phyloP scores from a whole-genome alignment of 768 basidiomycete genomes.

The Gloeopeniophorella convolvens region DNA sequence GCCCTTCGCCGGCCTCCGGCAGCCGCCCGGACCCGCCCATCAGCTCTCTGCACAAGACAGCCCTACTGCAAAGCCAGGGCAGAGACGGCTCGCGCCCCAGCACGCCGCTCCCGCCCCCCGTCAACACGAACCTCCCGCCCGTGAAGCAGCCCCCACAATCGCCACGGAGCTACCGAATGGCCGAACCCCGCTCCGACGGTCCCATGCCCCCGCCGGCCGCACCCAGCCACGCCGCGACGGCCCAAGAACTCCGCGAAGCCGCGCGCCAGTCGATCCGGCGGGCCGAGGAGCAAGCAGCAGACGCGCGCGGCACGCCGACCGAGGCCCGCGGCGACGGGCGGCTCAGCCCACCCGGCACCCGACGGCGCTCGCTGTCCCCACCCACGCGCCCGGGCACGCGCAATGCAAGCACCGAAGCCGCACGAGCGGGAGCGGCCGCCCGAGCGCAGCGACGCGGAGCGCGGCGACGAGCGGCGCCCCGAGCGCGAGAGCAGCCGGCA shows the following conservation, averaged over 20 bases:
- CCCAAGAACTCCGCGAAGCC: constrained; percentile 75
- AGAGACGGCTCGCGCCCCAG: constrained; percentile 19
- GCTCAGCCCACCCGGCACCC: constrained; percentile 47
- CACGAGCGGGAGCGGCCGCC: too few relatives aligned
- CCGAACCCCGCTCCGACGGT: constrained; percentile 34
- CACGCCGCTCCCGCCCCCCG: constrained; percentile 21
- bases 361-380: constrained; percentile 61
- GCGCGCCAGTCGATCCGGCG: constrained; percentile 52
- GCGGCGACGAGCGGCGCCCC: constrained; percentile 46
- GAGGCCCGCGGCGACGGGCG: constrained; percentile 31
- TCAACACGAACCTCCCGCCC: constrained; percentile 15
- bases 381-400: constrained; percentile 60
- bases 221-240: constrained; percentile 73
- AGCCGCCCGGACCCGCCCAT: constrained; percentile 4
- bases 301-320: constrained; percentile 22
- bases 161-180: constrained; percentile 33
- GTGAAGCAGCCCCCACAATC: constrained; percentile 33
- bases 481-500: constrained; percentile 44
- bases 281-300: constrained; percentile 36
- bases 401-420: constrained; percentile 69
- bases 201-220: constrained; percentile 74
- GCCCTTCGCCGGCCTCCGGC: background rate
- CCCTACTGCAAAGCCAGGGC: constrained; percentile 3
- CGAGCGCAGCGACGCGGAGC: too few relatives aligned
- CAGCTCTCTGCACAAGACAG: constrained; percentile 4